These are phyloP conservation scores for Chlorella vulgaris DNA, from an alignment of 139 green algal genomes.

Conservation along the genomic window DNA sequence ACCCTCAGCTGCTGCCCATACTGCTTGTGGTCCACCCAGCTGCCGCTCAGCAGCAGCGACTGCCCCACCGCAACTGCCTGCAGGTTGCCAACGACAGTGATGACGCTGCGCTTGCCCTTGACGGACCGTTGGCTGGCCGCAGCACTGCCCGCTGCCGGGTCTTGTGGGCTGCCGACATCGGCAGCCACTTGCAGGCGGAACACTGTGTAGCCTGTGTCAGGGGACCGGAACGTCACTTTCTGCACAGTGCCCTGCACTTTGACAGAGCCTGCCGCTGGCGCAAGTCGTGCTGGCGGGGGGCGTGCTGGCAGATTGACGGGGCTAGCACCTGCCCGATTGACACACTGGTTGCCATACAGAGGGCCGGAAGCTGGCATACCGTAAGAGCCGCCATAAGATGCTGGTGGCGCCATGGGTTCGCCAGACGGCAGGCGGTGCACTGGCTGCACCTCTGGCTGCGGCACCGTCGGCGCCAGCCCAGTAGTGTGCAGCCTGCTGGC, in stretches of 20 bases:
- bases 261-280: neutral
- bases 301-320: neutral
- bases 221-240: conserved; percentile 38
- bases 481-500: too few species aligned
- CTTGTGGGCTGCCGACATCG: too few species aligned
- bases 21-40: conserved; percentile 48
- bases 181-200: conserved; percentile 37
- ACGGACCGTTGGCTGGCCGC: neutral
- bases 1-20: conserved; percentile 48
- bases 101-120: neutral
- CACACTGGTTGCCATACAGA: neutral
- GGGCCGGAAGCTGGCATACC: too few species aligned
- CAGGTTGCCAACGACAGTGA: conserved; percentile 52
- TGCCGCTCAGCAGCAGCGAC: conserved; percentile 39
- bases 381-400: too few species aligned
- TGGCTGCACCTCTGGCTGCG: too few species aligned
- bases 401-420: too few species aligned
- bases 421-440: too few species aligned
- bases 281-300: neutral
- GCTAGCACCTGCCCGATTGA: too few species aligned
- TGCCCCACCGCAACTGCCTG: conserved; percentile 38
- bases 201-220: conserved; percentile 53
- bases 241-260: conserved; percentile 42
- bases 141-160: neutral
- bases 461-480: too few species aligned